Conservation (phyloP, 2,329 filamentous ascomycete genomes). For the Clonostachys rhizophaga region DNA sequence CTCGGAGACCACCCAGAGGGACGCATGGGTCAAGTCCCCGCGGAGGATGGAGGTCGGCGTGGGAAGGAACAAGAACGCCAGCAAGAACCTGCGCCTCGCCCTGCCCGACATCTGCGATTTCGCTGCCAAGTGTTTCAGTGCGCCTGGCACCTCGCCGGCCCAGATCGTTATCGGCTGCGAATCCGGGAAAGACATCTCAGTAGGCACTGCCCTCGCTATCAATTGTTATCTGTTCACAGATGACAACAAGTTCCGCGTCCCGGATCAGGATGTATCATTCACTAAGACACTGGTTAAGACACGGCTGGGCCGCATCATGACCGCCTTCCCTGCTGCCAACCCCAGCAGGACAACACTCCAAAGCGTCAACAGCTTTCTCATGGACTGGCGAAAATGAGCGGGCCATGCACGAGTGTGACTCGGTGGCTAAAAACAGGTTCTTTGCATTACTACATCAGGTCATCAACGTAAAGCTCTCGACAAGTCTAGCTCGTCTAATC, state of each 20-base stretch:
- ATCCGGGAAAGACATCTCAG: conserved; percentile 73
- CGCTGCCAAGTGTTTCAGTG: conserved; percentile 30
- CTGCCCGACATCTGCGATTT: conserved; percentile 60
- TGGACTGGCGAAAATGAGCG: conserved; percentile 45
- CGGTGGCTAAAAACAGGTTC: neutral
- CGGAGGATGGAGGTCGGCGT: conserved; percentile 55
- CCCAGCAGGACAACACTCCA: conserved; percentile 82
- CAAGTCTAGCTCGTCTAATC: neutral
- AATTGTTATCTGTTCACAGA: conserved; percentile 70
- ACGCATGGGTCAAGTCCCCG: conserved; percentile 28
- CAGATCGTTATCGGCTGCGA: conserved; percentile 63
- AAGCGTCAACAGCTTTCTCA: conserved; percentile 86
- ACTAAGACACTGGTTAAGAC: conserved; percentile 76
- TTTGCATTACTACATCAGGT: neutral
- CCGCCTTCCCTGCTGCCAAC: conserved; percentile 72
- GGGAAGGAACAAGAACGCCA: conserved; percentile 70
- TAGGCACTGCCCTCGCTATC: conserved; percentile 72
- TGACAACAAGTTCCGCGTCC: conserved; percentile 39
- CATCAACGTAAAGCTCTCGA: neutral
- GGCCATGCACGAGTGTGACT: too few species aligned
- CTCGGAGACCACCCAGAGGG: conserved; percentile 33
- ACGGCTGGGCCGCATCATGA: conserved; percentile 78
- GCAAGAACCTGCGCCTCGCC: conserved; percentile 72
- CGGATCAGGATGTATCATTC: conserved; percentile 27
- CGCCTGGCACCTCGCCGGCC: neutral